These are phyloP conservation scores for Irpex lacteus DNA, from an alignment of 1,284 basidiomycete species.

Conservation along the genomic window DNA sequence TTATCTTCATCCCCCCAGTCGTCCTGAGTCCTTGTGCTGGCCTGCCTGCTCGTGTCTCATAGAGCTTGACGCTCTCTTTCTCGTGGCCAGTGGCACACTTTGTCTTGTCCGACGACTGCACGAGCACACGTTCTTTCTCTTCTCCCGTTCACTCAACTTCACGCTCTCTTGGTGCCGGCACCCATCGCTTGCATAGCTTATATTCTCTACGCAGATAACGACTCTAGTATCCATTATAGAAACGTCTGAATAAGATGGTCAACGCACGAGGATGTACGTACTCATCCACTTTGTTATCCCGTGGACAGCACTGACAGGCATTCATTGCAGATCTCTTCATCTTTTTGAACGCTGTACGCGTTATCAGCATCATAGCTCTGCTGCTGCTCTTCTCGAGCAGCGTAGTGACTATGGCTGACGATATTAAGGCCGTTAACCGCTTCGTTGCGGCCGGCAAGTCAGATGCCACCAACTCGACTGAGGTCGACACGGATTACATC, in stretches of 20 bases:
- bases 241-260: constrained; percentile 1
- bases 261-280: constrained; percentile 11
- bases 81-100: not conserved
- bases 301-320: not conserved
- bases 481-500: constrained; percentile 68
- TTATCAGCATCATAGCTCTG: constrained; percentile 74
- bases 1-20: not conserved
- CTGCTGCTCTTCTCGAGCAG: constrained; percentile 76
- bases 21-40: not conserved
- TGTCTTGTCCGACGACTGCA: not conserved
- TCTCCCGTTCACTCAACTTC: not conserved
- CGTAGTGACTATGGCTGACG: constrained; percentile 76
- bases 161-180: constrained; percentile 13
- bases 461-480: constrained; percentile 29
- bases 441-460: constrained; percentile 44
- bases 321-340: constrained; percentile 32
- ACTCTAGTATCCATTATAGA: not conserved
- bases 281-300: not conserved
- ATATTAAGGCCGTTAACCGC: constrained; percentile 73
- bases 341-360: constrained; percentile 73
- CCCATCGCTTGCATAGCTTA: not conserved
- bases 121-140: not conserved
- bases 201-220: not conserved
- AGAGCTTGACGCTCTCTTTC: constrained; percentile 13
- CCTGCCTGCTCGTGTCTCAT: not conserved